Base-by-base conservation (phyloP, 371 early-diverging fungal species). In the Umbelopsis sp. region DNA sequence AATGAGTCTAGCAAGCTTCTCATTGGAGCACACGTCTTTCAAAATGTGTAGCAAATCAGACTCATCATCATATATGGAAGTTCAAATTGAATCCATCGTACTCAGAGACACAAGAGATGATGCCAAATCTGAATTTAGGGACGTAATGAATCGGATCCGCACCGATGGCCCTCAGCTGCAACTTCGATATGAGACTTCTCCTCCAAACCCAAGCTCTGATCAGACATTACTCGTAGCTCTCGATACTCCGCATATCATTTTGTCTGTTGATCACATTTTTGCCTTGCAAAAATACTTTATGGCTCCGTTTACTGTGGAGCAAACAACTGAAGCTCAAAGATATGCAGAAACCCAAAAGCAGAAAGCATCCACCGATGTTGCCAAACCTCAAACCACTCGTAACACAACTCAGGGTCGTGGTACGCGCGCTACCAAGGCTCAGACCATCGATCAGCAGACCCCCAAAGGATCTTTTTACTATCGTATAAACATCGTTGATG, bases 191-290 rank as follows among this genome's bases (percentile, higher is more conserved):
- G 82, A 84, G 48, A 68, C 82, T 9, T 78, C 80, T 16, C 69
- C 74, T 14, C 78, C 82, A 2, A 66, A 77, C 24, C 79, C 78
- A 14, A 65, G 50, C 18, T 74, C 80, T 1, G 71, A 76, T 50
- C 80, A 79, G 68, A 74, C 84, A 7, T 86, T 86, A 10, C 63
- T 90, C 32, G 80, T 94, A 48, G 94, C 94, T 7, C 69, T 98
- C 22, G 94, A 94, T 69, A 89, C 91, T 24, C 93, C 97, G 5
- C 91, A 91, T 51, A 77, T 97, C 6, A 89, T 95, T 45, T 77
- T 97, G 24, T 93, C 93, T 2, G 77, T 96, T 20, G 96, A 98
- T 74, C 93, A 94, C 70, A 68, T 93, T 5, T 91, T 94, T 73
- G 84, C 87, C 4, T 74, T 95, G 7, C 75, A 84, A 25, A 79